These are phyloP conservation scores for Stereum hirsutum DNA, from an alignment of 1,284 basidiomycete species.

Conservation along the genomic window DNA sequence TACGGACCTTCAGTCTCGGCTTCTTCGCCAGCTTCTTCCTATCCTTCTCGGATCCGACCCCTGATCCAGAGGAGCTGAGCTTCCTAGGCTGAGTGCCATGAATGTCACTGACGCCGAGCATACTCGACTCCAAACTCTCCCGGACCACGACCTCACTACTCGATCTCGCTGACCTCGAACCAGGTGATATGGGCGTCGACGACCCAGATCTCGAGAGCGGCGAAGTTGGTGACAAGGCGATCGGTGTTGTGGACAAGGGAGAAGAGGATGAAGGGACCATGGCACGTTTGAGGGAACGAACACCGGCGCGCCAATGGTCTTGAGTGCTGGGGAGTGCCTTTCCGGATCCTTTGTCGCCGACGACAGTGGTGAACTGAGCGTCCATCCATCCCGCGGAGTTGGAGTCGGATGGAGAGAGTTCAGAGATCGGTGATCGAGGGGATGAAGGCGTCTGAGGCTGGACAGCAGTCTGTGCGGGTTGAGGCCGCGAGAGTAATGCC, in stretches of 20 bases:
- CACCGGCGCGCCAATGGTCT: conserved; percentile 61
- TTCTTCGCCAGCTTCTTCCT: conserved; percentile 12
- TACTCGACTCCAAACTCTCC: too few species aligned
- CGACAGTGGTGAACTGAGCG: conserved; percentile 66
- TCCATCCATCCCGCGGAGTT: too few species aligned
- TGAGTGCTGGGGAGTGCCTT: conserved; percentile 56
- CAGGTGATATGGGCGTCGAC: neutral
- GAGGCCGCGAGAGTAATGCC: conserved; percentile 35
- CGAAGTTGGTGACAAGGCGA: neutral
- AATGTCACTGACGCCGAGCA: too few species aligned
- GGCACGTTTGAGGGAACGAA: conserved; percentile 47
- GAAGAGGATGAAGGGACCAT: conserved; percentile 9
- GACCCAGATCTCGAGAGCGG: conserved; percentile 3
- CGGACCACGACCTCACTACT: too few species aligned
- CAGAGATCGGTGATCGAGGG: too few species aligned
- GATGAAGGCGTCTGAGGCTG: too few species aligned
- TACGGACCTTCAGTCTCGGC: neutral
- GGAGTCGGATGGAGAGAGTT: too few species aligned
- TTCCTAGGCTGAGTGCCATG: too few species aligned
- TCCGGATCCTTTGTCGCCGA: conserved; percentile 51
- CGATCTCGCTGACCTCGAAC: too few species aligned
- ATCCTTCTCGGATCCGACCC: conserved; percentile 6
- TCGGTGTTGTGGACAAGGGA: neutral
- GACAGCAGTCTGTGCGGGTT: too few species aligned
- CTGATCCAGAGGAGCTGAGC: too few species aligned